Evolutionary conservation across 371 early-diverging fungal genomes (phyloP), one percentile per base, ranked within the genome.

Genomic region (Apophysomyces ossiformis): DNA sequence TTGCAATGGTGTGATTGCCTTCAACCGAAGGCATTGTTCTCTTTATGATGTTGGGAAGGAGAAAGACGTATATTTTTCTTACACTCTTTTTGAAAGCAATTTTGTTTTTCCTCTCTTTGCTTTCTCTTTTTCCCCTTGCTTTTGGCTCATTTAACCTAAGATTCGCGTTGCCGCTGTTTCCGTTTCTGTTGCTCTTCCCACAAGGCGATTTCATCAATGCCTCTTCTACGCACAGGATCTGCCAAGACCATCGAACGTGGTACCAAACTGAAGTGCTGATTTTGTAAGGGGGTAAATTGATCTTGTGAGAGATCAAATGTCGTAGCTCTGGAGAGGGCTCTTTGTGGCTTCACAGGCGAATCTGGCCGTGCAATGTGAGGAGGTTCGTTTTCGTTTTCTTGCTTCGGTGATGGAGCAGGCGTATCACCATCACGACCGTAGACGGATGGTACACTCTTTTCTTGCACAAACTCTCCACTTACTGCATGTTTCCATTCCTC

Each of bases 181-280:
- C 54, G 59, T 45, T 68, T 67, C 15, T 75, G 65, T 56, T 72
- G 73, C 41, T 70, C 41, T 39, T 78, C 82, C 76, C 77, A 78
- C 45, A 82, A 46, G 18, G 69, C 82, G 2, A 82, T 8, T 64
- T 76, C 82, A 57, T 82, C 78, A 16, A 82, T 72, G 8, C 82
- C 82, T 16, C 79, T 67, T 65, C 78, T 65, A 15, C 79, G 72
- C 13, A 67, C 46, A 13, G 82, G 82, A 60, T 82, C 79, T 4
- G 57, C 59, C 69, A 65, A 70, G 37, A 82, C 74, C 18, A 73
- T 76, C 12, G 67, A 64, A 0, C 82, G 63, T 11, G 77, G 73
- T 6, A 82, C 79, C 9, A 82, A 64, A 4, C 69, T 77, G 60
- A 82, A 39, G 5, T 32, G 54, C 21, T 50, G 54, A 26, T 50